Percentiles rank a stretch among this genome's conserved stretches.
Evolutionary conservation across 1,284 basidiomycete genomes (phyloP).

Genomic region (Ustilago bromivora): DNA sequence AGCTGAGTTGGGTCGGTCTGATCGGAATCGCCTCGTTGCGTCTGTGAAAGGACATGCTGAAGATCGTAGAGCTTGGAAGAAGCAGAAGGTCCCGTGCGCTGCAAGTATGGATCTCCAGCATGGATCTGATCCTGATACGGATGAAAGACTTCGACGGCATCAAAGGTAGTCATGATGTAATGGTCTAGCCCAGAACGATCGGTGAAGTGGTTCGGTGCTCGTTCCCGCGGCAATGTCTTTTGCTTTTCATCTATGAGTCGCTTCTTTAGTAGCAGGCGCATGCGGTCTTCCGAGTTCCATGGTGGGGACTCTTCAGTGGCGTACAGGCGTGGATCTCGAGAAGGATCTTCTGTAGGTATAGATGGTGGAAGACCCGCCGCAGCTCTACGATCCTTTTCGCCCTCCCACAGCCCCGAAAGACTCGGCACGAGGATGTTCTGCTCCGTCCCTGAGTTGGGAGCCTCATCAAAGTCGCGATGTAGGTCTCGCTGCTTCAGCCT

Average conservation of each 20-base stretch:
- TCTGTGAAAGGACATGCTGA: conserved; percentile 48
- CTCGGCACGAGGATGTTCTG: conserved; percentile 84
- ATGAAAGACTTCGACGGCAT: conserved; percentile 75
- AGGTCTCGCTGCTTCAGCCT: conserved; percentile 77
- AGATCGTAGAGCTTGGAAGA: conserved; percentile 56
- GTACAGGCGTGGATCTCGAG: conserved; percentile 50
- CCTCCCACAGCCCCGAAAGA: conserved; percentile 93
- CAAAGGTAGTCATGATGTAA: conserved; percentile 87
- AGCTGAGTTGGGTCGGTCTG: conserved; percentile 45
- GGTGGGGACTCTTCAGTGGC: conserved; percentile 49
- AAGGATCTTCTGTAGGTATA: conserved; percentile 48
- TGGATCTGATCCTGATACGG: conserved; percentile 48
- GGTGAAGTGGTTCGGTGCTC: conserved; percentile 43
- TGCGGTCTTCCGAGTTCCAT: conserved; percentile 68
- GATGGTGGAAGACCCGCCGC: conserved; percentile 54
- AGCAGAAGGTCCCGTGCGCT: conserved; percentile 40
- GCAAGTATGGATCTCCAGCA: conserved; percentile 43
- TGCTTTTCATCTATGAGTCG: conserved; percentile 72
- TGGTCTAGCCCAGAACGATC: conserved; percentile 72
- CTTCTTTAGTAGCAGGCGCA: conserved; percentile 64
- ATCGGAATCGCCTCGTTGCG: conserved; percentile 57
- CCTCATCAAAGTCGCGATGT: conserved; percentile 75
- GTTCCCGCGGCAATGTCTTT: conserved; percentile 39
- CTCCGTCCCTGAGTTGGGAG: conserved; percentile 1
- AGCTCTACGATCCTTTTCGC: conserved; percentile 81